Evolutionary conservation across 345 rosid species (phyloP).

Genomic region (Melastoma malabathricum): DNA sequence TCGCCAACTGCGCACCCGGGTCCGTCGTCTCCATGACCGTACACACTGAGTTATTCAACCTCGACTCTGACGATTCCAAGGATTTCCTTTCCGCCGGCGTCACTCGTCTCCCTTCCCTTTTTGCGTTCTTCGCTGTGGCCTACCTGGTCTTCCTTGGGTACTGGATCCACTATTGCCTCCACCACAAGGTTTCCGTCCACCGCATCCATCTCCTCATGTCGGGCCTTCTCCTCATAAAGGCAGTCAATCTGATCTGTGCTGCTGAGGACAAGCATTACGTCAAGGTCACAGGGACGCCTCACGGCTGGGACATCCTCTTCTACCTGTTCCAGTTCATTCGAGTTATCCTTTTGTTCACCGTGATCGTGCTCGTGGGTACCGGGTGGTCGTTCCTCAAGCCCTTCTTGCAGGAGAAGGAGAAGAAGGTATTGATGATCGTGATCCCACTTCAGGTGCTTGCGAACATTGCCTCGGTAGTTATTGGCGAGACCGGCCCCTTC

Average conservation of each 20-base stretch:
- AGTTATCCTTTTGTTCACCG: slow-evolving; percentile 75
- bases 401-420: slow-evolving; percentile 87
- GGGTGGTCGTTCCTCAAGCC: slow-evolving; percentile 99
- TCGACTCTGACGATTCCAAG: slow-evolving; percentile 39
- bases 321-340: slow-evolving; percentile 85
- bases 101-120: slow-evolving; percentile 63
- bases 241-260: slow-evolving; percentile 76
- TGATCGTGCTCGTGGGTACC: slow-evolving; percentile 86
- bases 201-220: slow-evolving; percentile 86
- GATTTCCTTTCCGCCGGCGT: slow-evolving; percentile 74
- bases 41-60: slow-evolving; percentile 55
- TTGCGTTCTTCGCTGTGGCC: slow-evolving; percentile 34
- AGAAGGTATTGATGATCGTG: slow-evolving; percentile 92
- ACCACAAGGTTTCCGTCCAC: slow-evolving; percentile 41
- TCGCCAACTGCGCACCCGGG: slow-evolving; percentile 79
- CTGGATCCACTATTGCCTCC: slow-evolving; percentile 51
- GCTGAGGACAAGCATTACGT: slow-evolving; percentile 82
- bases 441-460: slow-evolving; percentile 92
- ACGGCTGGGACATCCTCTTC: slow-evolving; percentile 88
- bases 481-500: slow-evolving; percentile 90
- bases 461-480: slow-evolving; percentile 74
- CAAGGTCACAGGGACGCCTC: slow-evolving; percentile 86
- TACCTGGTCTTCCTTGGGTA: slow-evolving; percentile 44
- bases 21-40: slow-evolving; percentile 76
- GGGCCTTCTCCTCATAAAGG: slow-evolving; percentile 64